Base-by-base conservation (phyloP, 2,329 filamentous ascomycete genomes). In the Claviceps fusiformis region DNA sequence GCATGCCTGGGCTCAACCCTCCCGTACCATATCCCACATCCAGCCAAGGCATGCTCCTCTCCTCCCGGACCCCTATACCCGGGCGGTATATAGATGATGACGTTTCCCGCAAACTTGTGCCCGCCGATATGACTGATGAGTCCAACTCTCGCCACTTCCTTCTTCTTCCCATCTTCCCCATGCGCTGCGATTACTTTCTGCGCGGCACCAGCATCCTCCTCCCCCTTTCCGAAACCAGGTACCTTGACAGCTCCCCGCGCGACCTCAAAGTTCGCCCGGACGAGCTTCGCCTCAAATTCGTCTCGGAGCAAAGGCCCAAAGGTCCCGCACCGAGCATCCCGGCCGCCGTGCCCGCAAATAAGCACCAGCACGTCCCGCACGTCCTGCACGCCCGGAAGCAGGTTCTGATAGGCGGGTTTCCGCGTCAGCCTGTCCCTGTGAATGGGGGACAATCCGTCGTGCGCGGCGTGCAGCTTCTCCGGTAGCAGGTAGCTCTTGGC, bases 21-120 rank as follows among this genome's bases (percentile, higher is more conserved):
- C 0, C 88, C 88, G 67, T 93, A 93, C 88, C 88, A 93, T 3
- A 93, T 79, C 0, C 87, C 87, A 62, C 80, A 80, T 0, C 87
- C 87, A 1, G 79, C 81, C 52, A 91, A 68, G 5, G 80, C 75
- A 65, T 87, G 81, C 10, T 61, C 58, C 58, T 69, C 60, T 5
- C 74, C 76, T 4, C 68, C 70, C 35, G 56, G 61, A 3, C 65
- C 67, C 58, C 65, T 73, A 58, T 73, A 57, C 0, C 63, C 64
- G 0, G 83, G 85, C 5, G 89, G 88, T 5, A 93, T 67, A 63
- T 93, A 93, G 1, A 93, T 70, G 50, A 93, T 89, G 41, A 92
- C 80, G 67, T 95, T 95, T 1, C 89, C 89, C 0, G 89, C 89
- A 66, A 85, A 92, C 67, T 90, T 91, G 69, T 95, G 89, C 0